These are phyloP conservation scores for Gaeumannomyces tritici DNA, from an alignment of 2,329 filamentous ascomycete species.

Conservation along the genomic window DNA sequence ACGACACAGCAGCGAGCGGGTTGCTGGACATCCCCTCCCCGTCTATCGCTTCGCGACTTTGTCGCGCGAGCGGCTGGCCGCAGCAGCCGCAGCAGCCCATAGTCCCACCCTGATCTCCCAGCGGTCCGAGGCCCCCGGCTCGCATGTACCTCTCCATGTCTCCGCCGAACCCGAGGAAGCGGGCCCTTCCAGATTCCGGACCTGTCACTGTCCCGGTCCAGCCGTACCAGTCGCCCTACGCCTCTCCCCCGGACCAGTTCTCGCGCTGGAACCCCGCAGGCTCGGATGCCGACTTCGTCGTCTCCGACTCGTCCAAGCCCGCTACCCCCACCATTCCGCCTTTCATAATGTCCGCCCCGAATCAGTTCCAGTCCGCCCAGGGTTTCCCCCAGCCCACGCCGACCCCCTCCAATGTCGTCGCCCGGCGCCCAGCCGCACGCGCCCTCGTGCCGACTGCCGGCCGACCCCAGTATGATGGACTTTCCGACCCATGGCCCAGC, in stretches of 20 bases:
- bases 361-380: conserved; percentile 18
- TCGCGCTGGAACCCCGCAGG: conserved; percentile 30
- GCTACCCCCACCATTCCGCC: conserved; percentile 20
- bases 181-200: conserved; percentile 61
- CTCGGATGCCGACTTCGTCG: conserved; percentile 18
- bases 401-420: conserved; percentile 37
- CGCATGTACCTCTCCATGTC: conserved; percentile 28
- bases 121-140: neutral
- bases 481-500: conserved; percentile 27
- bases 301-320: conserved; percentile 25
- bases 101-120: neutral
- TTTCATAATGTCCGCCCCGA: conserved; percentile 27
- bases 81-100: neutral
- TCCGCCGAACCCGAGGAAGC: conserved; percentile 51
- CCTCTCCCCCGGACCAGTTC: conserved; percentile 36
- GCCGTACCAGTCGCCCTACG: conserved; percentile 38
- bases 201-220: conserved; percentile 45
- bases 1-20: neutral
- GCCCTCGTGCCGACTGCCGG: conserved; percentile 35
- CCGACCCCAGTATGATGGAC: conserved; percentile 25
- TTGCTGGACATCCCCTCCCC: neutral
- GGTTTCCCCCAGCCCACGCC: conserved; percentile 16
- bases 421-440: conserved; percentile 41
- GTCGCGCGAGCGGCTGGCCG: neutral
- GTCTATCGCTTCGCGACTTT: neutral